Conservation (phyloP, 768 basidiomycete genomes). For the Rhodotorula diobovata region DNA sequence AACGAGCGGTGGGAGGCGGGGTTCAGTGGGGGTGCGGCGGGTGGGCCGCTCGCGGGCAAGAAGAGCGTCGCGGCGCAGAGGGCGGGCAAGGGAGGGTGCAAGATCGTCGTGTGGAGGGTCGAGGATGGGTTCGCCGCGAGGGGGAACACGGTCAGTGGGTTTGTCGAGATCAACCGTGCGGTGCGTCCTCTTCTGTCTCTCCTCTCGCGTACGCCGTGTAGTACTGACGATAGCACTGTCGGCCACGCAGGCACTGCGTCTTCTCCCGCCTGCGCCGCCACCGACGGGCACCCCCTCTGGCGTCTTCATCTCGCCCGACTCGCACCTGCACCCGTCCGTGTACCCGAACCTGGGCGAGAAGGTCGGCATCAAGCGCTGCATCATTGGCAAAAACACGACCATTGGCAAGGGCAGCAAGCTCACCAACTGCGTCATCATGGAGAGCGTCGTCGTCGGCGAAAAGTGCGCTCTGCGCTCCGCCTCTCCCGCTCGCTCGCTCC, state of each 20-base stretch:
- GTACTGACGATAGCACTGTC: neutral
- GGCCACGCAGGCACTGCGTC: slow-evolving; percentile 22
- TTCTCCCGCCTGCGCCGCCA: slow-evolving; percentile 19
- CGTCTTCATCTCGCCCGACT: slow-evolving; percentile 39
- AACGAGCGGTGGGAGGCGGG: neutral
- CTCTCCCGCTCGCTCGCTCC: neutral
- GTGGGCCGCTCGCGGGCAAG: neutral
- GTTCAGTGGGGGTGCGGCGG: neutral
- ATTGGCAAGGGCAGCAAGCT: slow-evolving; percentile 34
- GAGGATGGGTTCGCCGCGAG: slow-evolving; percentile 31
- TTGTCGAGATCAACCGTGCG: slow-evolving; percentile 37
- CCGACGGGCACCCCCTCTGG: slow-evolving; percentile 29
- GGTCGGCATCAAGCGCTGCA: slow-evolving; percentile 38
- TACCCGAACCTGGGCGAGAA: slow-evolving; percentile 32
- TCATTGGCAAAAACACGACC: slow-evolving; percentile 17
- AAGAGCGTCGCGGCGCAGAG: slow-evolving; percentile 9
- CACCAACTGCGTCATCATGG: slow-evolving; percentile 35
- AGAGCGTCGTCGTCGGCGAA: slow-evolving; percentile 31
- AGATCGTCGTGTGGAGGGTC: slow-evolving; percentile 31
- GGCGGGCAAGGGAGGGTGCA: slow-evolving; percentile 36
- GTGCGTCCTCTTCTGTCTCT: slow-evolving; percentile 6
- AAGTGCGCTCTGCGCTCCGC: slow-evolving; percentile 9
- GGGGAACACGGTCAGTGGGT: slow-evolving; percentile 34
- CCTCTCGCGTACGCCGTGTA: neutral
- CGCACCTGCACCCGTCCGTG: slow-evolving; percentile 27